phyloP scores from a whole-genome alignment of 805 yeast genomes.

The Metschnikowia reukaufii region DNA sequence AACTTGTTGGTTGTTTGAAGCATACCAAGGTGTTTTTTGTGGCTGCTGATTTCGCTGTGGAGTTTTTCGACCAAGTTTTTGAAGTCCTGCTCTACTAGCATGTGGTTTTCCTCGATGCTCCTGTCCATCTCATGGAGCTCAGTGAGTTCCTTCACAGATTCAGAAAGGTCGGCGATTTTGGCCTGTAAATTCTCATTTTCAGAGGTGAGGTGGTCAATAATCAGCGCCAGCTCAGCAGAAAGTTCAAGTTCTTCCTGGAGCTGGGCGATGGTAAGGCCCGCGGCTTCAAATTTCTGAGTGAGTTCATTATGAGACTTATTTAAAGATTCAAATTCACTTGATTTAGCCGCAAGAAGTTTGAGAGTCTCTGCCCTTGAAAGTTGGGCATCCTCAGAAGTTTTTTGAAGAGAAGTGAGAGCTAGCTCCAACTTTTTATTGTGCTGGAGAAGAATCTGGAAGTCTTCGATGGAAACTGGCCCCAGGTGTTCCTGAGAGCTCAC shows the following conservation, averaged over 20 bases:
- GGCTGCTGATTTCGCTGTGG: slow-evolving; percentile 2
- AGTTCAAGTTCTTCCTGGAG: slow-evolving; percentile 36
- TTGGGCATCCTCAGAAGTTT: slow-evolving; percentile 25
- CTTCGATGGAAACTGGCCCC: slow-evolving; percentile 18
- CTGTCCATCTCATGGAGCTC: slow-evolving; percentile 51
- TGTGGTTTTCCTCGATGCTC: slow-evolving; percentile 49
- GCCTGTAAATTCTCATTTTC: slow-evolving; percentile 38
- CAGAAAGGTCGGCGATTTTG: slow-evolving; percentile 32
- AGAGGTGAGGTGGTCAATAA: slow-evolving; percentile 34
- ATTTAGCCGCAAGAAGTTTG: slow-evolving; percentile 4
- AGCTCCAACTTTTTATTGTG: slow-evolving; percentile 41
- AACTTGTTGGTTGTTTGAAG: slow-evolving; percentile 2
- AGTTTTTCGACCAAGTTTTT: slow-evolving; percentile 9
- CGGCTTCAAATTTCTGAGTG: slow-evolving; percentile 17
- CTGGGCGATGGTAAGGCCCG: slow-evolving; percentile 26
- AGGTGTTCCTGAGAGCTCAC: slow-evolving; percentile 21
- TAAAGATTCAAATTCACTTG: not conserved
- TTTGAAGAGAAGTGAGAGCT: slow-evolving; percentile 38
- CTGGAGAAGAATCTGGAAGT: slow-evolving; percentile 25
- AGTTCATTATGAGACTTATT: slow-evolving; percentile 4
- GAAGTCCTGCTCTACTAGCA: slow-evolving; percentile 45
- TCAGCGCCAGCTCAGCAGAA: slow-evolving; percentile 34
- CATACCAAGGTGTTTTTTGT: slow-evolving; percentile 1
- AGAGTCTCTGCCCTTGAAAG: slow-evolving; percentile 23
- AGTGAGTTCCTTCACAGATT: slow-evolving; percentile 45